A percentile compares a stretch with the other conserved stretches of the same genome.
phyloP scores from a whole-genome alignment of 2,329 filamentous ascomycete genomes.

The Aureobasidium lini region DNA sequence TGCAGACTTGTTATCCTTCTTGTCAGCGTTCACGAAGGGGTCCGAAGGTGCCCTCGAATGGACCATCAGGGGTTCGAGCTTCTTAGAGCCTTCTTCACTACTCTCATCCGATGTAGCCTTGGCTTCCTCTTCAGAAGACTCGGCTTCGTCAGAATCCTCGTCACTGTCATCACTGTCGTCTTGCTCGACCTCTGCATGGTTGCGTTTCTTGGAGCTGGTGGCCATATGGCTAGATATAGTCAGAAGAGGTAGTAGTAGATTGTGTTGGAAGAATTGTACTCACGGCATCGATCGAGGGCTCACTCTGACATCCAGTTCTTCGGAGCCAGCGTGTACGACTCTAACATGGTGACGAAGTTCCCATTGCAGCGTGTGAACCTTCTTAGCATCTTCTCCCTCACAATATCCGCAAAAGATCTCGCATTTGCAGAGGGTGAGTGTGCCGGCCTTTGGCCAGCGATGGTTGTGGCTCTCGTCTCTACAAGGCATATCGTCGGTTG shows the following conservation, averaged over 20 bases:
- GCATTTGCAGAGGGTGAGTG: neutral
- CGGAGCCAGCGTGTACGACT: neutral
- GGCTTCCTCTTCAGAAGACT: neutral
- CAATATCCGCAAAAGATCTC: constrained; percentile 3
- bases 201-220: neutral
- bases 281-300: neutral
- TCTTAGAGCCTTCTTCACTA: neutral
- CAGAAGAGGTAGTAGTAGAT: neutral
- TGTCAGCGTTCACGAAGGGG: neutral
- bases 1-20: neutral
- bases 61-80: neutral
- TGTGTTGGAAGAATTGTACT: neutral
- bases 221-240: neutral
- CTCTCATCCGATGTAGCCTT: neutral
- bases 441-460: neutral
- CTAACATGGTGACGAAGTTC: neutral
- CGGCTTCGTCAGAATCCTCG: neutral
- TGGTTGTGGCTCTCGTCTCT: neutral
- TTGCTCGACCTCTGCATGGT: neutral
- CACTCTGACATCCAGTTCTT: neutral
- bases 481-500: neutral
- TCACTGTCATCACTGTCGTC: neutral
- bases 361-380: neutral
- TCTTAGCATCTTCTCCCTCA: neutral
- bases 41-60: neutral